Evolutionary conservation across 805 yeast species (phyloP).

Genomic region (Teunomyces gatunensis): DNA sequence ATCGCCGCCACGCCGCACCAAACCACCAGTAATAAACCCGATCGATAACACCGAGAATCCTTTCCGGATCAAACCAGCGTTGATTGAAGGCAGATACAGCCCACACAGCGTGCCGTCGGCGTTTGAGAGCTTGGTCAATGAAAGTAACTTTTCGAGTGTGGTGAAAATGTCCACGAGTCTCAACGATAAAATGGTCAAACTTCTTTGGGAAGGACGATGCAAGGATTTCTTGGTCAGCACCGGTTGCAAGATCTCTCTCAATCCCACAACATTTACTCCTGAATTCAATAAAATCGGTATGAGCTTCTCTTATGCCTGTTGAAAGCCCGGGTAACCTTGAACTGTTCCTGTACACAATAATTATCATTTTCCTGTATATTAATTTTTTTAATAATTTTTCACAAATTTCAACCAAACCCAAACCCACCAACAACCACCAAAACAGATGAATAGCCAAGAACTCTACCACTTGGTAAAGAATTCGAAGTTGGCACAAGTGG

Average conservation of each 20-base stretch:
- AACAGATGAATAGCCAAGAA: constrained; percentile 28
- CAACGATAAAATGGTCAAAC: constrained; percentile 54
- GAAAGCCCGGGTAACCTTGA: constrained; percentile 2
- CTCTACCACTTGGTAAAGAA: constrained; percentile 34
- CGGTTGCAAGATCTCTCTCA: constrained; percentile 57
- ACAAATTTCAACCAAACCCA: constrained; percentile 3
- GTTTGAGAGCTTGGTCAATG: constrained; percentile 49
- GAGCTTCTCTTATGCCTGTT: constrained; percentile 61
- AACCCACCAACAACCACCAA: background rate
- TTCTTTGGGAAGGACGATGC: constrained; percentile 86
- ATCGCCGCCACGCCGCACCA: background rate
- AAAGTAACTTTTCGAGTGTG: constrained; percentile 63
- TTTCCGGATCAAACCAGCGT: constrained; percentile 27
- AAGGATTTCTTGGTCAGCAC: constrained; percentile 76
- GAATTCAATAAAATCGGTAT: constrained; percentile 55
- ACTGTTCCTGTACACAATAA: no score
- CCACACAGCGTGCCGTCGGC: constrained; percentile 45
- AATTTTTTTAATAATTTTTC: background rate
- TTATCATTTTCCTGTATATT: no score
- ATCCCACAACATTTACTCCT: constrained; percentile 39
- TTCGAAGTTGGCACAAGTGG: constrained; percentile 45
- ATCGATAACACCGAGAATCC: constrained; percentile 23
- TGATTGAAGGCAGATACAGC: constrained; percentile 10
- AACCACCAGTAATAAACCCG: constrained; percentile 17
- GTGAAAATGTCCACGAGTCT: constrained; percentile 71